Evolutionary conservation across 2,329 filamentous ascomycete genomes (phyloP).

Genomic region (Colletotrichum lupini): DNA sequence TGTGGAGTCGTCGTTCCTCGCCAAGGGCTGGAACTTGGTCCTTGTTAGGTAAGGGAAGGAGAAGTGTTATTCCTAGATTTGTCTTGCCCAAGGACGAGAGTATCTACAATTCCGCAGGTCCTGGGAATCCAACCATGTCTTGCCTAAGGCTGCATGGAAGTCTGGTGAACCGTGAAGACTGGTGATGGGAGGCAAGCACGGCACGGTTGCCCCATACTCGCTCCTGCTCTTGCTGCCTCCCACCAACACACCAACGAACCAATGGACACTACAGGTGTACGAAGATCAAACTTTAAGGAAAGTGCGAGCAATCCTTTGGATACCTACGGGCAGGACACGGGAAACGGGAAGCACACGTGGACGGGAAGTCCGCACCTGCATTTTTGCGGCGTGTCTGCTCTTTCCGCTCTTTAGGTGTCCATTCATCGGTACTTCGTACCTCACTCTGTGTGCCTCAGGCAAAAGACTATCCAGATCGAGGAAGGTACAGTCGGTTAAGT

Average conservation of each 20-base stretch:
- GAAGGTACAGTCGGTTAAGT: not conserved
- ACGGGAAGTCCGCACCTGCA: not conserved
- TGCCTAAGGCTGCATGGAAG: not conserved
- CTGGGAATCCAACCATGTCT: too few relatives aligned
- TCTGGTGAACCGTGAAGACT: too few relatives aligned
- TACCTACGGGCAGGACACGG: not conserved
- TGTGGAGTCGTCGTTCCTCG: not conserved
- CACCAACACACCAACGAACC: not conserved
- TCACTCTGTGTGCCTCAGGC: too few relatives aligned
- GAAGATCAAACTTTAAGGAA: not conserved
- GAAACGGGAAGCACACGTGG: not conserved
- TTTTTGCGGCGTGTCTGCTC: not conserved
- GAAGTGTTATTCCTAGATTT: too few relatives aligned
- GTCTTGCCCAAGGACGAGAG: too few relatives aligned
- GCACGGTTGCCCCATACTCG: not conserved
- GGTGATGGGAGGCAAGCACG: not conserved
- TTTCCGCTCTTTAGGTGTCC: not conserved
- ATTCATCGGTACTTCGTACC: too few relatives aligned
- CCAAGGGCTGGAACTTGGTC: not conserved
- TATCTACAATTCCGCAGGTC: not conserved
- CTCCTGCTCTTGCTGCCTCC: constrained; percentile 1
- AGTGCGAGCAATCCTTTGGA: not conserved
- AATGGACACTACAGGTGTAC: not conserved
- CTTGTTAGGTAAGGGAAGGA: too few relatives aligned
- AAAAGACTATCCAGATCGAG: not conserved